Evolutionary conservation across 2,329 filamentous ascomycete species (phyloP).

Genomic region (Talaromyces sp.): DNA sequence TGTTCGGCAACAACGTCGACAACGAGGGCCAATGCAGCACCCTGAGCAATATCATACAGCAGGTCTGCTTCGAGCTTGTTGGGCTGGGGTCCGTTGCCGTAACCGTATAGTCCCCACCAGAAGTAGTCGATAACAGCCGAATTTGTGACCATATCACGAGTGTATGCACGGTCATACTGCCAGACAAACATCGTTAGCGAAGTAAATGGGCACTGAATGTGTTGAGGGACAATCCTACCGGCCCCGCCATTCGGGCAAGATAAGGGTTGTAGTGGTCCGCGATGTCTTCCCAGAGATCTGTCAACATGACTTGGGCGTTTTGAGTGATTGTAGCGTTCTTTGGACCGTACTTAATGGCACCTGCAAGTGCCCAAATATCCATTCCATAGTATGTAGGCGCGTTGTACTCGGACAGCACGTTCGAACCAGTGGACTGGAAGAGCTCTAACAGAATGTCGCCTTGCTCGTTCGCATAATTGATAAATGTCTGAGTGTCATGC

Average conservation of each 20-base stretch:
- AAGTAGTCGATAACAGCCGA: slow-evolving; percentile 44
- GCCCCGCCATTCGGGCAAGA: slow-evolving; percentile 37
- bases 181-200: neutral
- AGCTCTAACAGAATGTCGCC: slow-evolving; percentile 29
- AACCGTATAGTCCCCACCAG: slow-evolving; percentile 47
- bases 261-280: slow-evolving; percentile 40
- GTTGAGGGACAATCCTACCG: slow-evolving; percentile 15
- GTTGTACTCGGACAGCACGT: slow-evolving; percentile 43
- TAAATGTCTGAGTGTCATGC: slow-evolving; percentile 27
- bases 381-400: slow-evolving; percentile 46
- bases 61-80: slow-evolving; percentile 43
- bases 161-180: slow-evolving; percentile 40
- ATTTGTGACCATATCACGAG: slow-evolving; percentile 42
- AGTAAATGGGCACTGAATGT: neutral
- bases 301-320: slow-evolving; percentile 32
- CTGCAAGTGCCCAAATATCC: slow-evolving; percentile 43
- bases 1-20: slow-evolving; percentile 33
- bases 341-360: slow-evolving; percentile 41
- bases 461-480: slow-evolving; percentile 39
- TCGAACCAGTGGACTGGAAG: slow-evolving; percentile 31
- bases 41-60: slow-evolving; percentile 45
- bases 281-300: slow-evolving; percentile 37
- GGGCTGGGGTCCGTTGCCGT: slow-evolving; percentile 40
- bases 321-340: slow-evolving; percentile 31
- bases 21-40: slow-evolving; percentile 42